Percentiles rank a stretch among this genome's conserved stretches.
Evolutionary conservation across 805 yeast genomes (phyloP).

Genomic region (Schizosaccharomyces cryophilus): DNA sequence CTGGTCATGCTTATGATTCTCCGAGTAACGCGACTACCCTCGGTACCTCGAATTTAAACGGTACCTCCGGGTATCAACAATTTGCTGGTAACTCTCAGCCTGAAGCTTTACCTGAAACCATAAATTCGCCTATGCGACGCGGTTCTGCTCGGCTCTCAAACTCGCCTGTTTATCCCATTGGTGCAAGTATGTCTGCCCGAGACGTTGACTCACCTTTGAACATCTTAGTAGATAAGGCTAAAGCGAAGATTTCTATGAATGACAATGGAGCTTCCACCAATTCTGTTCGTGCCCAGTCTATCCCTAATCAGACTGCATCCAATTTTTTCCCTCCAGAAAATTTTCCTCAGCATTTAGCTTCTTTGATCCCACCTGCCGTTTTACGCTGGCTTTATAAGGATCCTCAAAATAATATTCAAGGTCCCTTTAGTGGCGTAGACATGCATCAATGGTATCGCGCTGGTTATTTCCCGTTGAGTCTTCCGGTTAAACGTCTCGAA

Average conservation of each 20-base stretch:
- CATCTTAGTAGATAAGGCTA: not conserved
- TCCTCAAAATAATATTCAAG: conserved; percentile 45
- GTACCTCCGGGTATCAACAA: no score
- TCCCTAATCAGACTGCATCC: not conserved
- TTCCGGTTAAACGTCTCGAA: conserved; percentile 34
- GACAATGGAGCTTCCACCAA: not conserved
- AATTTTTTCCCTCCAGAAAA: not conserved
- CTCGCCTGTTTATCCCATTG: not conserved
- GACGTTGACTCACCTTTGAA: not conserved
- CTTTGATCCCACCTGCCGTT: conserved; percentile 15
- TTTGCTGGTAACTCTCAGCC: no score
- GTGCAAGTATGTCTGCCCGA: not conserved
- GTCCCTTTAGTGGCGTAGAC: conserved; percentile 48
- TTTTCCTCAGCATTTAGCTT: conserved; percentile 13
- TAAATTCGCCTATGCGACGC: not conserved
- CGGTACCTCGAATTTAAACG: no score
- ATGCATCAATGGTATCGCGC: conserved; percentile 61
- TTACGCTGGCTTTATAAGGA: conserved; percentile 49
- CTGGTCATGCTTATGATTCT: no score
- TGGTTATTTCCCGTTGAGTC: conserved; percentile 30
- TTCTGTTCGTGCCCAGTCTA: not conserved
- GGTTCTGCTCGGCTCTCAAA: not conserved
- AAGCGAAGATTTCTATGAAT: not conserved
- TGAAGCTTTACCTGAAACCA: no score
- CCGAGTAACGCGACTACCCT: no score